Conservation (phyloP, 148 eudicot genomes). For the Heliosperma pusillum region DNA sequence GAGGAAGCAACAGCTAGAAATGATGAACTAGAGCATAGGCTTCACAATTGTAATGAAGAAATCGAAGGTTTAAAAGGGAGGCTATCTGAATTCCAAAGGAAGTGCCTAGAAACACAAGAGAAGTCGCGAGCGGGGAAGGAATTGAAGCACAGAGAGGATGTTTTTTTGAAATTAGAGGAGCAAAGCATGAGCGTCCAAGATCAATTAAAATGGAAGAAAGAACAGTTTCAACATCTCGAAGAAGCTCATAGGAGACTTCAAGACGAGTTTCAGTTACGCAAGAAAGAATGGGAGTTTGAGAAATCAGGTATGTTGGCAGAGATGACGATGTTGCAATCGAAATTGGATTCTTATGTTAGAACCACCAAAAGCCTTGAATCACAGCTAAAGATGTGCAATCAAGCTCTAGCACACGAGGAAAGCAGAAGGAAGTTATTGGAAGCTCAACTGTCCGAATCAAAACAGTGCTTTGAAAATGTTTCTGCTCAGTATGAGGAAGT, state of each 20-base stretch:
- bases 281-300: constrained; percentile 56
- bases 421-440: constrained; percentile 63
- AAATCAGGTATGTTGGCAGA: constrained; percentile 51
- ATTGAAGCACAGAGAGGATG: constrained; percentile 46
- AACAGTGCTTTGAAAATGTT: constrained; percentile 48
- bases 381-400: constrained; percentile 57
- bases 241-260: constrained; percentile 64
- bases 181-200: constrained; percentile 43
- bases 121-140: constrained; percentile 39
- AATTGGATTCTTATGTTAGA: constrained; percentile 58
- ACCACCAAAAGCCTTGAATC: constrained; percentile 48
- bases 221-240: constrained; percentile 77
- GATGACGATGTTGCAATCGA: constrained; percentile 44
- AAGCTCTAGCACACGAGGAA: constrained; percentile 68
- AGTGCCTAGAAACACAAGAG: constrained; percentile 42
- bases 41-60: constrained; percentile 41
- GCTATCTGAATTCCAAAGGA: constrained; percentile 40
- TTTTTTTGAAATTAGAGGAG: constrained; percentile 54
- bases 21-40: constrained; percentile 37
- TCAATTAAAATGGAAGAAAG: constrained; percentile 71
- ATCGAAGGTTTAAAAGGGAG: constrained; percentile 44
- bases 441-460: constrained; percentile 54
- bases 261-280: constrained; percentile 43
- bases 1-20: constrained; percentile 50
- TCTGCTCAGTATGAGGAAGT: constrained; percentile 48